These are phyloP conservation scores for Saksenaea vasiformis DNA, from an alignment of 371 early-diverging fungal species.

Conservation along the genomic window DNA sequence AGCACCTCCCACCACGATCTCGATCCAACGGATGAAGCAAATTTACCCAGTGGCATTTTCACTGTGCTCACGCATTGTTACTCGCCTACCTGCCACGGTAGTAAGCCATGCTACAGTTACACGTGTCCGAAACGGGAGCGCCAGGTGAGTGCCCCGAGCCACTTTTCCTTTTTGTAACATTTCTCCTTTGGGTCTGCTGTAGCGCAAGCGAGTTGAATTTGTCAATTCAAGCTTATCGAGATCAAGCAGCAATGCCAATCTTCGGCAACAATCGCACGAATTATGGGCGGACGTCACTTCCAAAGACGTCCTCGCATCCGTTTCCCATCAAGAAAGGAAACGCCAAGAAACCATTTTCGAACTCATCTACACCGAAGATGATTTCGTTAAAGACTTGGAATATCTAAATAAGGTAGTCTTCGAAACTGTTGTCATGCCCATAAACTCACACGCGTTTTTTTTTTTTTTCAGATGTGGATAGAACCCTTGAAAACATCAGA, in stretches of 20 bases:
- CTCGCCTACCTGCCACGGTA: constrained; percentile 82
- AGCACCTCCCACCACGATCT: not conserved
- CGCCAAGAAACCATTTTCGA: constrained; percentile 94
- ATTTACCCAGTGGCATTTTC: constrained; percentile 76
- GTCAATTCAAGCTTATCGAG: not conserved
- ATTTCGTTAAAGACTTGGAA: constrained; percentile 81
- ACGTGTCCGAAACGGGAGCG: constrained; percentile 65
- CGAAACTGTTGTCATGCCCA: not conserved
- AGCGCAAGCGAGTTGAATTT: constrained; percentile 8
- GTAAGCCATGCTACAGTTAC: constrained; percentile 80
- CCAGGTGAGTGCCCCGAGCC: constrained; percentile 2
- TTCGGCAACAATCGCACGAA: constrained; percentile 12
- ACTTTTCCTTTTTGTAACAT: not conserved
- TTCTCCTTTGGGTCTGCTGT: not conserved
- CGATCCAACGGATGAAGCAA: not conserved
- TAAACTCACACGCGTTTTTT: not conserved
- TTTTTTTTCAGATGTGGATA: constrained; percentile 66
- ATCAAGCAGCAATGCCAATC: not conserved
- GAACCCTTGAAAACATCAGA: constrained; percentile 68
- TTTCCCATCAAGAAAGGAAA: constrained; percentile 76
- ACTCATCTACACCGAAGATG: constrained; percentile 85
- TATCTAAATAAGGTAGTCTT: constrained; percentile 35
- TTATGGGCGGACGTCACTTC: constrained; percentile 70
- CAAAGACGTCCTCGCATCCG: constrained; percentile 62
- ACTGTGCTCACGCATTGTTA: constrained; percentile 86